Evolutionary conservation across 139 green algal species (phyloP), one percentile per base, ranked within the genome.

Genomic region (Volvox reticuliferus): DNA sequence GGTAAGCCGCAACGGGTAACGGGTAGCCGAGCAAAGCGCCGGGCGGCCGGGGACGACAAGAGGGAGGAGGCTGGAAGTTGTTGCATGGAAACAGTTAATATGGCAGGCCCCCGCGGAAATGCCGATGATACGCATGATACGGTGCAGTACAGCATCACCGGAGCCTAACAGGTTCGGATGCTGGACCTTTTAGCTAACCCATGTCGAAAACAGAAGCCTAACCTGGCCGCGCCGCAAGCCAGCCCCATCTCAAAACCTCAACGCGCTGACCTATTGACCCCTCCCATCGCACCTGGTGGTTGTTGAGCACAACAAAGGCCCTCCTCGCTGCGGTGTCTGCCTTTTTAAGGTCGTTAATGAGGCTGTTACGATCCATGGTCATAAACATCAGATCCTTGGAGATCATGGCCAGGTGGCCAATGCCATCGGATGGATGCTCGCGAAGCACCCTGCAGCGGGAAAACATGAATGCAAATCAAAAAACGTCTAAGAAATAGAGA

Each of bases 331-430:
- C 21, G 22, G 14, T 68, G 82, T 79, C 65, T 16, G 82, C 82
- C 63, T 35, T 50, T 69, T 90, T 90, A 28, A 90, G 22, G 86
- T 82, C 73, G 71, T 90, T 83, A 50, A 84, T 33, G 9, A 90
- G 22, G 9, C 71, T 36, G 86, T 90, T 90, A 2, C 86, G 86
- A 44, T 90, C 86, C 86, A 76, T 84, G 71, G 86, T 90, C 68
- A 90, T 90, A 68, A 68, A 90, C 86, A 90, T 90, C 17, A 90
- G n/a, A 44, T 90, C 86, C 71, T 90, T 90, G 86, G 71, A 63
- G 18, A 83, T 75, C 73, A 90, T 82, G 50, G 86, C 86, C 50
- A 90, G 86, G 26, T 90, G 79, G 37, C 19, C 86, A 26, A 90
- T 90, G 86, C 14, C 86, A 61, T 90, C 37, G 19, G 37, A 32